Base-by-base conservation (phyloP, 306 rosid genomes). In the Medicago lupulina region DNA sequence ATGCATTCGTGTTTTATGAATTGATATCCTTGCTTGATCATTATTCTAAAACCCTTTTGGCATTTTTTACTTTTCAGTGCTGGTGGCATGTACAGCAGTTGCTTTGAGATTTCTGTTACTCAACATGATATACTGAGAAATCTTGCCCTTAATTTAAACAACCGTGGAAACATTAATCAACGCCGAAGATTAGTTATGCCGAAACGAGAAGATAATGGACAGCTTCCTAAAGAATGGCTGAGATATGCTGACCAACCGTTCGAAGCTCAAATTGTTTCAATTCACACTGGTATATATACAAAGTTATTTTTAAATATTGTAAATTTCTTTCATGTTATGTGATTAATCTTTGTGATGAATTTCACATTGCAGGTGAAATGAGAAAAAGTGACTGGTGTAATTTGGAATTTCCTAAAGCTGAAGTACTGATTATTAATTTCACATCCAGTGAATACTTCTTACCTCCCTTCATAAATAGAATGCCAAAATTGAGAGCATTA, bases 41-140 rank as follows among this genome's bases (percentile, higher is more conserved):
- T 34, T 73, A 23, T 76, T 71, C 82, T 81, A 71, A 89, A 25
- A 28, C 41, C 58, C 8, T 73, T 41, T 57, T 9, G 54, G 41
- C 79, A 67, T 76, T 67, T 71, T 21, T 21, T 13, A 79, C 75
- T 41, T 72, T 59, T 81, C 90, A 95, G 98, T 57, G 90, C 79
- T 39, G 91, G 96, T 38, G 88, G 86, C 8, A 58, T 86, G 82
- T 86, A 86, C 67, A 88, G 88, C 85, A 89, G 97, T 66, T 90
- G 71, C 81, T 92, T 87, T 68, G 98, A 91, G 71, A 84, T 92
- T 74, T 88, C 79, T 61, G 86, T 95, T 23, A 86, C 89, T 41
- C 98, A 90, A 46, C 98, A 95, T 57, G 98, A 95, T 79, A 90
- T 90, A 6, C 66, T 95, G 80, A 82, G 98, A 79, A 96, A 92